Evolutionary conservation across 2,329 filamentous ascomycete genomes (phyloP), one percentile per base, ranked within the genome.

Genomic region (Aureobasidium melanogenum): DNA sequence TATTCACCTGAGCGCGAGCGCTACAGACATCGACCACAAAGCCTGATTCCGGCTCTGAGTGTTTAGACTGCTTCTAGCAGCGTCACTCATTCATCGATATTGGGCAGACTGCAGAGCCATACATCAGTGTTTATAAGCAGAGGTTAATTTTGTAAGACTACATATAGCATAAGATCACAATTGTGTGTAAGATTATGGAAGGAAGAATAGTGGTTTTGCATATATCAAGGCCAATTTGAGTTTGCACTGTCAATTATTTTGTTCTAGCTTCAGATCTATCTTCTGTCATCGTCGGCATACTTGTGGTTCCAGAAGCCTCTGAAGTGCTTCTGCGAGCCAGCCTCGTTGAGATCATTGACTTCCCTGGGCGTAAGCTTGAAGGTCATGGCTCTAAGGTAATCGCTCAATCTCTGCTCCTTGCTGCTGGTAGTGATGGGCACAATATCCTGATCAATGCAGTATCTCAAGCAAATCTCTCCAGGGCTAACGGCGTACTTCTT

Each of bases 401-500:
- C 81, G 61, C 75, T 80, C 68, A 87, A 65, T 17, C 84, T 75
- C 64, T 82, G 77, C 71, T 86, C 83, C 68, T 85, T 86, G 52
- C 76, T 73, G 62, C 80, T 84, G 2, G 84, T 87, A 6, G 83
- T 86, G 62, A 87, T 79, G 0, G 80, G 72, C 17, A 86, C 77
- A 61, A 81, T 71, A 26, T 82, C 83, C 66, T 84, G 82, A 65
- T 87, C 83, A 55, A 87, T 78, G 52, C 78, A 80, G 83, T 83
- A 87, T 56, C 84, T 73, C 60, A 87, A 67, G 55, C 78, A 72
- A 58, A 86, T 79, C 70, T 86, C 83, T 1, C 76, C 79, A 51
- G 82, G 77, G 57, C 70, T 77, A 47, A 86, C 84, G 0, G 76
- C 81, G 68, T 87, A 86, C 71, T 86, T 87, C 68, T 80, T 80